These are phyloP conservation scores for Alternaria ventricosa DNA, from an alignment of 2,329 filamentous ascomycete genomes.

Conservation along the genomic window DNA sequence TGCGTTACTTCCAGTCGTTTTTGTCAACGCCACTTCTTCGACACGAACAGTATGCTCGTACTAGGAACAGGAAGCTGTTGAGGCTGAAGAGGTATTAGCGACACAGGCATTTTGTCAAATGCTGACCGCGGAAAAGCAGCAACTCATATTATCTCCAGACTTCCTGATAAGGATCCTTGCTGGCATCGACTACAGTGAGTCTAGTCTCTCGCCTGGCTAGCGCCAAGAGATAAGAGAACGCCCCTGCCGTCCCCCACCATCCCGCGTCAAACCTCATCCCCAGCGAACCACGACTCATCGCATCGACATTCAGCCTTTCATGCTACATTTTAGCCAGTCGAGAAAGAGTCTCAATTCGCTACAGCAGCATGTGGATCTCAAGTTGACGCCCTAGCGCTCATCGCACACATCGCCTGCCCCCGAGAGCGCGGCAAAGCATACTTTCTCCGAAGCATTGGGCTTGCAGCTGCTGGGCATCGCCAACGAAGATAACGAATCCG, in stretches of 20 bases:
- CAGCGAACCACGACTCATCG: slow-evolving; percentile 21
- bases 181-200: slow-evolving; percentile 18
- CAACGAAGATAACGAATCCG: slow-evolving; percentile 38
- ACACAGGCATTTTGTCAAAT: slow-evolving; percentile 33
- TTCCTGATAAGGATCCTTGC: slow-evolving; percentile 40
- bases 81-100: slow-evolving; percentile 10
- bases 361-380: slow-evolving; percentile 6
- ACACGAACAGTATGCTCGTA: background rate
- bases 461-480: slow-evolving; percentile 14
- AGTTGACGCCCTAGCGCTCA: slow-evolving; percentile 25
- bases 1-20: background rate
- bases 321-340: slow-evolving; percentile 4
- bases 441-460: slow-evolving; percentile 22
- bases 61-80: slow-evolving; percentile 3
- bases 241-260: slow-evolving; percentile 41
- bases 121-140: slow-evolving; percentile 42
- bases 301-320: slow-evolving; percentile 26
- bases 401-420: slow-evolving; percentile 18
- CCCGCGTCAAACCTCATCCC: slow-evolving; percentile 30
- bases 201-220: slow-evolving; percentile 27
- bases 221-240: slow-evolving; percentile 48
- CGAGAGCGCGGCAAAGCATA: slow-evolving; percentile 15
- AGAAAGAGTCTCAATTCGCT: slow-evolving; percentile 17
- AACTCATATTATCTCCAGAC: slow-evolving; percentile 32
- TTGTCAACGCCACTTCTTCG: slow-evolving; percentile 10